Percentiles rank a stretch among this genome's conserved stretches.
Conservation (phyloP, 1,139 yeast genomes). For the Petasospora rhodanensis region DNA sequence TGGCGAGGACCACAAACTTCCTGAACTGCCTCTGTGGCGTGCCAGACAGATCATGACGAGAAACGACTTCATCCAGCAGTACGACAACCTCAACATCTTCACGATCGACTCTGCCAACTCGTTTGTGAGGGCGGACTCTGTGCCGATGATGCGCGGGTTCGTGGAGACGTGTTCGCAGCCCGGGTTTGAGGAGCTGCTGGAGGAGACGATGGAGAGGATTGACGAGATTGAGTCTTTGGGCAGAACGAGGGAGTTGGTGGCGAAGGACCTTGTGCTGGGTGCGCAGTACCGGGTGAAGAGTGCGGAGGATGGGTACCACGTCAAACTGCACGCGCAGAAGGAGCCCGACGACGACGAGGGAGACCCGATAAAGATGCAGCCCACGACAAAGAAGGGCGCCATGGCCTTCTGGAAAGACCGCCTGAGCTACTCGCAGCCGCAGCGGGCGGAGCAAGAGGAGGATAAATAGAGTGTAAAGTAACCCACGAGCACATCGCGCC, state of each 20-base stretch:
- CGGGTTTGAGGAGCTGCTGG: slow-evolving; percentile 63
- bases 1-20: slow-evolving; percentile 50
- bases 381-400: slow-evolving; percentile 23
- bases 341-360: slow-evolving; percentile 17
- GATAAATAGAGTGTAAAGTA: no score
- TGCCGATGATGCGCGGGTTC: slow-evolving; percentile 88
- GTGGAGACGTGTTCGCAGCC: slow-evolving; percentile 72
- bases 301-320: slow-evolving; percentile 5
- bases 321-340: slow-evolving; percentile 12
- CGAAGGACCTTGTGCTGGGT: slow-evolving; percentile 64
- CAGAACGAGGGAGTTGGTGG: slow-evolving; percentile 76
- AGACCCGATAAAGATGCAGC: slow-evolving; percentile 24
- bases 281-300: slow-evolving; percentile 35
- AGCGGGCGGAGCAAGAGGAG: not conserved
- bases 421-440: slow-evolving; percentile 9
- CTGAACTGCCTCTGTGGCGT: slow-evolving; percentile 77
- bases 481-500: slow-evolving; percentile 8
- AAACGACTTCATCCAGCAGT: slow-evolving; percentile 70
- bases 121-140: slow-evolving; percentile 73
- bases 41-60: slow-evolving; percentile 84
- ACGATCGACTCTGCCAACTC: slow-evolving; percentile 73
- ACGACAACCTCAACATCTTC: slow-evolving; percentile 73
- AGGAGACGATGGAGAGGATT: slow-evolving; percentile 68
- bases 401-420: slow-evolving; percentile 23
- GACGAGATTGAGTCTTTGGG: slow-evolving; percentile 72